Base-by-base conservation (phyloP, 2,329 filamentous ascomycete genomes). In the Aspergillus sojae region DNA sequence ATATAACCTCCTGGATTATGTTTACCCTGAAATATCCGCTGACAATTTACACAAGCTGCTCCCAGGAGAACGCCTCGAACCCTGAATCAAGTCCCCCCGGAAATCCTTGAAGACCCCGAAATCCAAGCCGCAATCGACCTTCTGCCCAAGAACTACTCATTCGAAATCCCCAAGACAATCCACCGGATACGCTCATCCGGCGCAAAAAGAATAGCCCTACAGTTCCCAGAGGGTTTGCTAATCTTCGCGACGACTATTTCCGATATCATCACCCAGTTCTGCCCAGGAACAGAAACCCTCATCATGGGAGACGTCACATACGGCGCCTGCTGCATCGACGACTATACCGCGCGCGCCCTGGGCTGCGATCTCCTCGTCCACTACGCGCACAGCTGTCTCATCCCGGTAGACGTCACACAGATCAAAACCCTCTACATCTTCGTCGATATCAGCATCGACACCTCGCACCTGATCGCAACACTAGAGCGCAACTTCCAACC, bases 241-340 rank as follows among this genome's bases (percentile, higher is more conserved):
- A 84, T 99, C 62, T 99, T 99, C 76, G 95, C 95, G 26, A 98
- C 95, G 30, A 99, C 95, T 41, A 94, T 99, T 70, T 97, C 95
- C 4, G 95, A 99, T 76, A 98, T 99, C 71, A 83, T 99, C 55
- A 92, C 91, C 0, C 91, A 94, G 75, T 99, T 99, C 81, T 99
- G 95, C 74, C 91, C 93, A 0, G 93, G 91, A 1, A 90, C 91
- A 46, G 92, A 96, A 76, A 98, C 94, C 2, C 84, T 98, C 60
- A 99, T 99, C 77, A 99, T 99, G 95, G 95, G 95, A 65, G 95
- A 99, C 76, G 95, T 99, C 50, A 99, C 95, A 1, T 99, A 99
- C 77, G 95, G 95, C 67, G 95, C 95, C 26, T 99, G 95, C 82
- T 99, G 95, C 75, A 97, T 99, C 71, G 95, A 99, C 77, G 95